A percentile compares a stretch with the other conserved stretches of the same genome.
These are phyloP conservation scores for Spathaspora sp. DNA, from an alignment of 1,139 yeast species.

Conservation along the genomic window DNA sequence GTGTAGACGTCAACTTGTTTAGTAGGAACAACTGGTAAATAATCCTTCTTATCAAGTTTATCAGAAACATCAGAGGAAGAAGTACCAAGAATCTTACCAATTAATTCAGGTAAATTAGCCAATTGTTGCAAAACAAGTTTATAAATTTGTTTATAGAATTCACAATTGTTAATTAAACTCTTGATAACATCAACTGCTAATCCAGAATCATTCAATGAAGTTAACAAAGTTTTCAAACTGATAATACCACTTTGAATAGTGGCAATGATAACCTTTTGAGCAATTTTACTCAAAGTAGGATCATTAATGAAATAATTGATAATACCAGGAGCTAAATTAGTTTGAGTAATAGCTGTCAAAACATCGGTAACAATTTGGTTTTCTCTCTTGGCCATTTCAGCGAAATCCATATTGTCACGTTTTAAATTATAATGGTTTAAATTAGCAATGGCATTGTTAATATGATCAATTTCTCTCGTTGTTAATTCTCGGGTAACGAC, in stretches of 20 bases:
- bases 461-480: slow-evolving; percentile 30
- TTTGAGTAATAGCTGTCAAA: slow-evolving; percentile 37
- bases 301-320: slow-evolving; percentile 35
- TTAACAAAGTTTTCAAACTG: slow-evolving; percentile 39
- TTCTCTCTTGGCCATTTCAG: slow-evolving; percentile 38
- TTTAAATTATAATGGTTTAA: slow-evolving; percentile 29
- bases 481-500: slow-evolving; percentile 19
- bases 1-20: slow-evolving; percentile 5
- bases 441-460: slow-evolving; percentile 29
- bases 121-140: slow-evolving; percentile 34
- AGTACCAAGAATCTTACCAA: slow-evolving; percentile 27
- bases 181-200: slow-evolving; percentile 40
- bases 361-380: slow-evolving; percentile 43
- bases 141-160: slow-evolving; percentile 42
- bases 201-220: slow-evolving; percentile 45
- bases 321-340: slow-evolving; percentile 41
- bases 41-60: slow-evolving; percentile 9
- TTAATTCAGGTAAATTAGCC: slow-evolving; percentile 28
- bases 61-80: slow-evolving; percentile 8
- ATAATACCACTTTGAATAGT: slow-evolving; percentile 35
- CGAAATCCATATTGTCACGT: slow-evolving; percentile 26
- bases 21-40: slow-evolving; percentile 5
- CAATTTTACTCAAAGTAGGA: slow-evolving; percentile 30
- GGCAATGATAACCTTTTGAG: slow-evolving; percentile 28
- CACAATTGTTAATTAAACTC: slow-evolving; percentile 40